Conservation (phyloP, 2,329 filamentous ascomycete species). For the Monilinia polystroma region DNA sequence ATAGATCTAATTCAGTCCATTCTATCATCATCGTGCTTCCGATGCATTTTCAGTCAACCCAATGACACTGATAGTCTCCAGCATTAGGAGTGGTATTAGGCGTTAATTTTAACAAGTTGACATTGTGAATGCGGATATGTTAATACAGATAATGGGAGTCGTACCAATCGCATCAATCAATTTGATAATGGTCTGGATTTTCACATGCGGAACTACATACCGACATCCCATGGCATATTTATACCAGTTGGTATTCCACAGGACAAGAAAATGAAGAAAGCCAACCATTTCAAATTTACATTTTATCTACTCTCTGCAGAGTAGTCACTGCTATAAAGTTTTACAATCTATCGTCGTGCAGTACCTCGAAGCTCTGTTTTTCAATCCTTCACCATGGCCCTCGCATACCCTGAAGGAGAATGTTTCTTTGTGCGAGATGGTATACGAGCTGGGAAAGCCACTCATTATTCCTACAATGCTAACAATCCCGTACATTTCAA, state of each 20-base stretch:
- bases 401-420: slow-evolving; percentile 12
- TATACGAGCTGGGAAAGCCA: neutral
- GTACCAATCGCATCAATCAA: neutral
- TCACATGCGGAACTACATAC: too few relatives aligned
- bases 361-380: neutral
- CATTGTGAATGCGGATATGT: neutral
- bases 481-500: slow-evolving; percentile 3
- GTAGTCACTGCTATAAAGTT: neutral
- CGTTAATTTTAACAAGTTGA: too few relatives aligned
- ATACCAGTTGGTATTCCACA: neutral
- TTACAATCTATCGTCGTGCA: neutral
- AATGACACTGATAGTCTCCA: neutral
- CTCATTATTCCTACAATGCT: slow-evolving; percentile 7
- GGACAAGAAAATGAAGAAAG: neutral
- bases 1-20: neutral
- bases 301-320: neutral
- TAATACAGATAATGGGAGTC: neutral
- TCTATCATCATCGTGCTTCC: neutral
- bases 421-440: slow-evolving; percentile 12
- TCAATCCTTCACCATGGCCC: neutral
- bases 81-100: neutral
- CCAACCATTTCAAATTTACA: neutral
- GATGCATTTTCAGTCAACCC: neutral
- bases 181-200: neutral
- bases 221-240: neutral